phyloP scores from a whole-genome alignment of 106 monocot species.

The Acorus calamus region DNA sequence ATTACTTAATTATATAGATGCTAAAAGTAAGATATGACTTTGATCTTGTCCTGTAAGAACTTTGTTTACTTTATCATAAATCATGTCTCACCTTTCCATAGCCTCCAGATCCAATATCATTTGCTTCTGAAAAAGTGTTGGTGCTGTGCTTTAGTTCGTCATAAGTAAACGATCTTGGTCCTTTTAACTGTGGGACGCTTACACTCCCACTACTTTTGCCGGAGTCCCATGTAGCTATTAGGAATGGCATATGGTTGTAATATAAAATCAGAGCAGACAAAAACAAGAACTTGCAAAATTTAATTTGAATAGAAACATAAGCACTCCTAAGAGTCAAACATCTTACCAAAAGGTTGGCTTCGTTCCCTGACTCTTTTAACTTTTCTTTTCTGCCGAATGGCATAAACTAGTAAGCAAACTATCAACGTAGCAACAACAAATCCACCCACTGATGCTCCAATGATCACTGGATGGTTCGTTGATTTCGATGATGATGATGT shows the following conservation, averaged over 20 bases:
- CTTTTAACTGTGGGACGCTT: slow-evolving; percentile 13
- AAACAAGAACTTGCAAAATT: too few species aligned
- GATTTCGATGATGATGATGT: neutral
- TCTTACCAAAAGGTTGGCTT: slow-evolving; percentile 15
- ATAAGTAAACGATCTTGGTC: slow-evolving; percentile 14
- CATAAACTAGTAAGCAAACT: slow-evolving; percentile 4
- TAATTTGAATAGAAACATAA: too few species aligned
- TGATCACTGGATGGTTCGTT: slow-evolving; percentile 1
- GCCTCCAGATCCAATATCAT: slow-evolving; percentile 16
- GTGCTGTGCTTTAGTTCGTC: slow-evolving; percentile 8
- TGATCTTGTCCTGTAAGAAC: too few species aligned
- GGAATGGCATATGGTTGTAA: too few species aligned
- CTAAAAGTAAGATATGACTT: too few species aligned
- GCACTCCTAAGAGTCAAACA: too few species aligned
- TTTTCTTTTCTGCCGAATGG: slow-evolving; percentile 10
- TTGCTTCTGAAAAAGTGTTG: slow-evolving; percentile 6
- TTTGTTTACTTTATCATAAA: too few species aligned
- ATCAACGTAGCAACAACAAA: slow-evolving; percentile 7
- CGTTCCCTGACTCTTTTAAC: slow-evolving; percentile 3
- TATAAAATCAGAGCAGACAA: too few species aligned
- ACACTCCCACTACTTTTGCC: neutral
- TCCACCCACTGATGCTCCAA: slow-evolving; percentile 11
- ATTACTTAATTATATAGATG: too few species aligned
- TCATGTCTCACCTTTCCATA: slow-evolving; percentile 5
- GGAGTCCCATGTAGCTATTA: slow-evolving; percentile 2